Percentiles rank a stretch among this genome's conserved stretches.
Conservation (phyloP, 2,329 filamentous ascomycete species). For the Aspergillus nomiae region DNA sequence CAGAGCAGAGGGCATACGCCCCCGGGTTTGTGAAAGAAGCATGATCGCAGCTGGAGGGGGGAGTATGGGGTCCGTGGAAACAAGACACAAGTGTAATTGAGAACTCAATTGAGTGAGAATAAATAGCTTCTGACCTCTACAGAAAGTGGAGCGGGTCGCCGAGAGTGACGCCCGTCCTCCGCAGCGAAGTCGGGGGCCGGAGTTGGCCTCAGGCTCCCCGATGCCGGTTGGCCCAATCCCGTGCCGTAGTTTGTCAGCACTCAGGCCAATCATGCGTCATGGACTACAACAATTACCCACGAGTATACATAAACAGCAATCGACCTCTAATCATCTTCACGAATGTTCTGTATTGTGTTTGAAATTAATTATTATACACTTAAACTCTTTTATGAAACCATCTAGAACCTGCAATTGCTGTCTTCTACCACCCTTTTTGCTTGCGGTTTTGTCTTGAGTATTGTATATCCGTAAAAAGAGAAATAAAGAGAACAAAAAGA, state of each 20-base stretch:
- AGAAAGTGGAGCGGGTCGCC: conserved; percentile 12
- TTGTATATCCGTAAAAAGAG: not conserved
- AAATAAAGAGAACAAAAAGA: not conserved
- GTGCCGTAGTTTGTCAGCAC: conserved; percentile 15
- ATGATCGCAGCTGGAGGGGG: conserved; percentile 18
- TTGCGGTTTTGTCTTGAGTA: not conserved
- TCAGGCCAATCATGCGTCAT: not conserved
- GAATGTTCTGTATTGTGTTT: not conserved
- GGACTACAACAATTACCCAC: not conserved
- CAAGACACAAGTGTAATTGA: not conserved
- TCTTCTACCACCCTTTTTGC: not conserved
- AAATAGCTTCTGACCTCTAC: not conserved
- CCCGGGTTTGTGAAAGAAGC: conserved; percentile 33
- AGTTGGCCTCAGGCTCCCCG: conserved; percentile 17
- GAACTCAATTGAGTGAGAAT: conserved; percentile 4
- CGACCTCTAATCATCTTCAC: not conserved
- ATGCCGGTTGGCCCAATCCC: conserved; percentile 16
- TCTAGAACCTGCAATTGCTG: not conserved
- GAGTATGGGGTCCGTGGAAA: conserved; percentile 1
- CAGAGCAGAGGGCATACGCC: conserved; percentile 31
- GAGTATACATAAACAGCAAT: not conserved
- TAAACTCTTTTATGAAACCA: not conserved
- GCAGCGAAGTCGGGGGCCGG: conserved; percentile 24
- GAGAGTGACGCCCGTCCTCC: conserved; percentile 9
- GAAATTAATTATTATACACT: conserved; percentile 1